These are phyloP conservation scores for Metschnikowia kofuensis DNA, from an alignment of 805 yeast genomes.

Conservation along the genomic window DNA sequence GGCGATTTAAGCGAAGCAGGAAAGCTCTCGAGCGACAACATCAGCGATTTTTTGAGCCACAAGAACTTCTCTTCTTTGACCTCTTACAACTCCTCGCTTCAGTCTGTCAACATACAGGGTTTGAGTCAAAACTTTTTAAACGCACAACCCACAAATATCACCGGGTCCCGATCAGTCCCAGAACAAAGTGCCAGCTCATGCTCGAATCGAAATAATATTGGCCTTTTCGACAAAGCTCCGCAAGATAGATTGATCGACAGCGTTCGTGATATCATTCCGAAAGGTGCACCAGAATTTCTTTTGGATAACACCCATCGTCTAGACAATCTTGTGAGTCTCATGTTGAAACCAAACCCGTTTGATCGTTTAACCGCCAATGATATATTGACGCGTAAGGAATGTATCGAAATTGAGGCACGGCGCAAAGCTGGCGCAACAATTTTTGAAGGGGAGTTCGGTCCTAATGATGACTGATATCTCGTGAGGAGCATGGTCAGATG, in stretches of 20 bases:
- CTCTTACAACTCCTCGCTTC: constrained; percentile 27
- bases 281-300: constrained; percentile 86
- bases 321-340: constrained; percentile 79
- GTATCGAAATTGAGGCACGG: constrained; percentile 71
- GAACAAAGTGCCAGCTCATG: constrained; percentile 5
- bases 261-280: constrained; percentile 50
- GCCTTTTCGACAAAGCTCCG: not conserved
- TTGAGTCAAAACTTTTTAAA: constrained; percentile 9
- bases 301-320: constrained; percentile 53
- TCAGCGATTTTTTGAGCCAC: constrained; percentile 41
- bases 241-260: constrained; percentile 1
- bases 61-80: constrained; percentile 34
- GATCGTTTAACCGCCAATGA: constrained; percentile 77
- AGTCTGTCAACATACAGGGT: constrained; percentile 15
- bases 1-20: constrained; percentile 98
- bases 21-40: constrained; percentile 54
- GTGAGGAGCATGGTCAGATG: no score
- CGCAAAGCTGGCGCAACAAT: constrained; percentile 91
- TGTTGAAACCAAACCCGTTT: constrained; percentile 82
- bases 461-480: constrained; percentile 30
- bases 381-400: constrained; percentile 69
- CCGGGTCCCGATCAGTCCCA: constrained; percentile 10
- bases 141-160: constrained; percentile 2
- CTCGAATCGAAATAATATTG: not conserved
- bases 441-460: constrained; percentile 95